These are phyloP conservation scores for Heliocybe sulcata DNA, from an alignment of 1,284 basidiomycete species.

Conservation along the genomic window DNA sequence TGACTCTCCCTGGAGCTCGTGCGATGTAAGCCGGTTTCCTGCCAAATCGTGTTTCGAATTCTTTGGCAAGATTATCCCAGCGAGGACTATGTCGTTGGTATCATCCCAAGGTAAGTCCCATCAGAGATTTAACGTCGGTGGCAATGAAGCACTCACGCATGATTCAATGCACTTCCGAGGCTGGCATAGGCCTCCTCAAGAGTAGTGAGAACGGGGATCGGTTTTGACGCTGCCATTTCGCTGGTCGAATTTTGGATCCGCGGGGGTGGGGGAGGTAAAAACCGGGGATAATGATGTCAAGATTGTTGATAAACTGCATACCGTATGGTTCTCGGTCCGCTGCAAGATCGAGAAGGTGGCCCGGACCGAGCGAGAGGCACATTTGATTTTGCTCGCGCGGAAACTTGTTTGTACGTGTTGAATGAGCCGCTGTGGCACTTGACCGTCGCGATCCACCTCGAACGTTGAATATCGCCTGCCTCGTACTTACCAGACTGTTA, in stretches of 20 bases:
- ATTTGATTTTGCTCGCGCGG: no score
- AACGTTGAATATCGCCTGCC: no score
- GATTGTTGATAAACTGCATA: background rate
- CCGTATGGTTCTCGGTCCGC: no score
- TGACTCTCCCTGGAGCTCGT: conserved; percentile 81
- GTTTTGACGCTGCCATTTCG: conserved; percentile 48
- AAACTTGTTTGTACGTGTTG: no score
- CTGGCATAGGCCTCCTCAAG: conserved; percentile 55
- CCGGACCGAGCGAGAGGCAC: no score
- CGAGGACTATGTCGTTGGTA: conserved; percentile 30
- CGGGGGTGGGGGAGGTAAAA: background rate
- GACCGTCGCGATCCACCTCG: no score
- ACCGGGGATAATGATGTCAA: background rate
- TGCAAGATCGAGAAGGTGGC: no score
- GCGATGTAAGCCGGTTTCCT: conserved; percentile 63
- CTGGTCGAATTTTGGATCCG: no score
- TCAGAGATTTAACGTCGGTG: background rate
- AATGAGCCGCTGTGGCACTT: no score
- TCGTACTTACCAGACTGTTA: no score
- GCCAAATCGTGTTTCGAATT: conserved; percentile 64
- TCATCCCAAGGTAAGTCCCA: background rate
- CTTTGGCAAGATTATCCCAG: conserved; percentile 57
- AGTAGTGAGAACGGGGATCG: conserved; percentile 58
- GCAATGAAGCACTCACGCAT: conserved; percentile 33
- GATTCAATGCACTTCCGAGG: conserved; percentile 46